Evolutionary conservation across 1,284 basidiomycete species (phyloP).

Genomic region (Coniferiporia sulphurascens): DNA sequence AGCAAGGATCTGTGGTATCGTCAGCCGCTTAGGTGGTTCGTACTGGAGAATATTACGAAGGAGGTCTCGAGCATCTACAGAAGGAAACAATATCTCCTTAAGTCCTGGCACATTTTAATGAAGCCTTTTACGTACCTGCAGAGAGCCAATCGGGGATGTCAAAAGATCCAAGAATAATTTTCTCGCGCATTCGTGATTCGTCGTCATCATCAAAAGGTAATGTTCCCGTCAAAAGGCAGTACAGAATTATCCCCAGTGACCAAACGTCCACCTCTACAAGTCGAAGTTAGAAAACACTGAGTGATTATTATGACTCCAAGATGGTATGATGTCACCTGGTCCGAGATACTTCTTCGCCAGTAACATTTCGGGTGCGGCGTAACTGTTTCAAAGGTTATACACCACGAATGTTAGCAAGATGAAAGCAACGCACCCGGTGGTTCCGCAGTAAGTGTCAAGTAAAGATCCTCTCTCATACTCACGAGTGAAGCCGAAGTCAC

Average conservation of each 20-base stretch:
- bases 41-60: conserved; percentile 77
- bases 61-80: conserved; percentile 75
- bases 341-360: conserved; percentile 87
- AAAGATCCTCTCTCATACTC: conserved; percentile 84
- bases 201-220: conserved; percentile 98
- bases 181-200: conserved; percentile 82
- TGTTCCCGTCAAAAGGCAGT: conserved; percentile 89
- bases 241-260: conserved; percentile 95
- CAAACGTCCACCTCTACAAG: conserved; percentile 89
- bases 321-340: conserved; percentile 50
- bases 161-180: conserved; percentile 85
- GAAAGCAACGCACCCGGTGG: conserved; percentile 59
- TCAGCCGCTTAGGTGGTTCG: conserved; percentile 71
- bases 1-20: conserved; percentile 81
- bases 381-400: conserved; percentile 27
- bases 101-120: neutral
- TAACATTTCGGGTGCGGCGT: conserved; percentile 95
- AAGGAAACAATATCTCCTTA: conserved; percentile 1
- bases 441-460: conserved; percentile 96
- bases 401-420: neutral
- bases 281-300: conserved; percentile 18
- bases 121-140: conserved; percentile 46
- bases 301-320: conserved; percentile 21
- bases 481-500: conserved; percentile 95
- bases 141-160: conserved; percentile 92